Base-by-base conservation (phyloP, 2,329 filamentous ascomycete genomes). In the Talaromyces sp. region DNA sequence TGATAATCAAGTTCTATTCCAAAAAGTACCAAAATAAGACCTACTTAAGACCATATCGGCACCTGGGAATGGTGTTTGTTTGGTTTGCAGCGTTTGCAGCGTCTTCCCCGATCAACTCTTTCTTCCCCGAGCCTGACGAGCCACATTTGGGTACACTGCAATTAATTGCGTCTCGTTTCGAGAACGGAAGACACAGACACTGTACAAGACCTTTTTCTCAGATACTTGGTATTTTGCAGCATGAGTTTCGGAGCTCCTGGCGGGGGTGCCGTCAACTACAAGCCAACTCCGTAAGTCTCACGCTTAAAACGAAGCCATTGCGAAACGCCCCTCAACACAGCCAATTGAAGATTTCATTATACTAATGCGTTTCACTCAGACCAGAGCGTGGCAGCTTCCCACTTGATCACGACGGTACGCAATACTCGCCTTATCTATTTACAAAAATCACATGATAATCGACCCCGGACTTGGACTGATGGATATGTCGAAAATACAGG, bases 351-450 rank as follows among this genome's bases (percentile, higher is more conserved):
- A 21, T 8, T 13, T 3, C 35, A 38, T 38, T 6, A 38, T n/a
- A 38, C 35, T 57, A 38, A 43, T 17, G 10, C 26, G 9, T 11
- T 8, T 31, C 10, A n/a, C 26, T 11, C 67, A 95, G 91, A 60
- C 93, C 93, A 5, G 90, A 97, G 74, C 87, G 93, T 69, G 93
- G 93, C 59, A 96, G 91, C 69, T 98, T 98, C 71, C 93, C 93
- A n/a, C 86, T 98, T 59, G 93, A 98, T 75, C 93, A 97, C 70
- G 92, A 96, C 75, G 91, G 86, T 87, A 78, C 38, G 58, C 46
- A 46, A 52, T 51, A 13, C 17, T 46, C 43, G 21, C 43, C 19
- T 46, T 46, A 24, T 19, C 9, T 11, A 46, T 14, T 24, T 24
- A 46, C 9, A 8, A 24, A 24, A 46, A 21, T 24, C 1, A 24